Conservation (phyloP, 2,329 filamentous ascomycete species). For the Pseudophaeomoniella oleicola region DNA sequence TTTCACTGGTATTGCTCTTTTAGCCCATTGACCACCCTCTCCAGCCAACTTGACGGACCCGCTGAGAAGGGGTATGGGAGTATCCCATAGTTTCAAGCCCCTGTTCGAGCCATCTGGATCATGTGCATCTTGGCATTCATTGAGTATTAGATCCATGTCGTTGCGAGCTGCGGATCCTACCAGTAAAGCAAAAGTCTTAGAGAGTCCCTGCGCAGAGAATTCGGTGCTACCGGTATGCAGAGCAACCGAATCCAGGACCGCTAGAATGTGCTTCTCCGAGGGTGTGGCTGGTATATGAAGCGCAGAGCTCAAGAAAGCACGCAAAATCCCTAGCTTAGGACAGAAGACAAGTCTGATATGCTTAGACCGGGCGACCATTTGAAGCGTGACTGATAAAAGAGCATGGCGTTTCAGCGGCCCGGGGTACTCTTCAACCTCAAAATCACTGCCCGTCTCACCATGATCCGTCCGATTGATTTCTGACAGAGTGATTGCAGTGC, state of each 20-base stretch:
- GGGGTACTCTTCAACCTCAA: background rate
- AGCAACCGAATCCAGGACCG: slow-evolving; percentile 24
- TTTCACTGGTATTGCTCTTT: slow-evolving; percentile 42
- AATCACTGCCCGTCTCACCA: too few species aligned
- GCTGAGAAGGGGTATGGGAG: slow-evolving; percentile 48
- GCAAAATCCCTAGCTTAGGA: slow-evolving; percentile 61
- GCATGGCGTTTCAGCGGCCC: slow-evolving; percentile 14
- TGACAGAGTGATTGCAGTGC: too few species aligned
- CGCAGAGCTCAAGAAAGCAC: slow-evolving; percentile 55
- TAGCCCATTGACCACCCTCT: slow-evolving; percentile 41
- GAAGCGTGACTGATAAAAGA: slow-evolving; percentile 50
- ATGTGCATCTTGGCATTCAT: slow-evolving; percentile 22
- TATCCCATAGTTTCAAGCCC: slow-evolving; percentile 26
- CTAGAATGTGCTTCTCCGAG: slow-evolving; percentile 15
- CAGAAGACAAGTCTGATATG: slow-evolving; percentile 59
- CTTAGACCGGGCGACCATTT: slow-evolving; percentile 52
- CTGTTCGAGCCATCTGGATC: slow-evolving; percentile 15
- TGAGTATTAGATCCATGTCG: slow-evolving; percentile 20
- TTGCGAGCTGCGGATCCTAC: slow-evolving; percentile 21
- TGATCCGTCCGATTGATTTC: too few species aligned
- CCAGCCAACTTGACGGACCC: slow-evolving; percentile 33
- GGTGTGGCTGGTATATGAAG: slow-evolving; percentile 8
- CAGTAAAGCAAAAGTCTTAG: slow-evolving; percentile 25
- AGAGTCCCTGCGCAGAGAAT: slow-evolving; percentile 33
- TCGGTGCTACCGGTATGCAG: slow-evolving; percentile 28